Conservation (phyloP, 257 asterid species). For the Solanum chmielewskii region DNA sequence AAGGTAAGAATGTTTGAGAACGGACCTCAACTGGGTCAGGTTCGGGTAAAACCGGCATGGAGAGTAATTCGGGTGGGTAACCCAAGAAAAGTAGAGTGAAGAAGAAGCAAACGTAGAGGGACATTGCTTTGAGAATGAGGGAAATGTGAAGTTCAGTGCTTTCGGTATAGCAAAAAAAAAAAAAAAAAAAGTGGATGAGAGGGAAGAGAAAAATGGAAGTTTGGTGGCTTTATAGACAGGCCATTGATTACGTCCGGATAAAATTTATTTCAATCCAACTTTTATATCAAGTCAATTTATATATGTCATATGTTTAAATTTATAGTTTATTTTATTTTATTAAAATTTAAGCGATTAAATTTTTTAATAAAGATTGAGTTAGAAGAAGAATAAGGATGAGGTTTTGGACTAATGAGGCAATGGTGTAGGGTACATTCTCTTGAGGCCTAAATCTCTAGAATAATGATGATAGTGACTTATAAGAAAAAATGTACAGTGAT, state of each 20-base stretch:
- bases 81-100: conserved; percentile 17
- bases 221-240: not conserved
- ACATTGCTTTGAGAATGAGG: conserved; percentile 37
- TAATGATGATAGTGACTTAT: not conserved
- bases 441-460: not conserved
- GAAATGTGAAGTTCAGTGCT: not conserved
- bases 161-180: not conserved
- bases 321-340: no score
- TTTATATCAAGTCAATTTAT: no score
- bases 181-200: not conserved
- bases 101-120: conserved; percentile 10
- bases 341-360: not conserved
- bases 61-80: conserved; percentile 12
- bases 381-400: not conserved
- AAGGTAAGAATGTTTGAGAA: conserved; percentile 38
- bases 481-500: not conserved
- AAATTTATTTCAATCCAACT: accelerated
- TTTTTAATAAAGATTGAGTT: not conserved
- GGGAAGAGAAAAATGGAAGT: not conserved
- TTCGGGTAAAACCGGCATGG: conserved; percentile 41
- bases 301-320: no score
- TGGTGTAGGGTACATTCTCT: not conserved
- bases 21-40: conserved; percentile 47
- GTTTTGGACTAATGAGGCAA: not conserved
- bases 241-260: not conserved